Conservation (phyloP, 106 monocot species). For the Apostasia ramifera region DNA sequence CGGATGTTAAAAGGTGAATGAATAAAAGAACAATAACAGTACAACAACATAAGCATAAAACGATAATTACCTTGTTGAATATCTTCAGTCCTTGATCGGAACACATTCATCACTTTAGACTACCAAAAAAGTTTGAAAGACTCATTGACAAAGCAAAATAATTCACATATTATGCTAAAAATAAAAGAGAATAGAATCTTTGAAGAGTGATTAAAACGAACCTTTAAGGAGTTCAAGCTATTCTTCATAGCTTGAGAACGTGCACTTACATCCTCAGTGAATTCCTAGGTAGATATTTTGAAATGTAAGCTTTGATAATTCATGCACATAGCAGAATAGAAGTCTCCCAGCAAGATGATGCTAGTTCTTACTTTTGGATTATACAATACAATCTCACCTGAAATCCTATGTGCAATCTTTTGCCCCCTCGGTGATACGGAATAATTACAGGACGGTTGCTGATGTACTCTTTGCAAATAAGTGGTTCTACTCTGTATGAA, state of each 20-base stretch:
- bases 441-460: conserved; percentile 77
- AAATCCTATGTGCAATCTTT: conserved; percentile 84
- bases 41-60: neutral
- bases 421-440: conserved; percentile 97
- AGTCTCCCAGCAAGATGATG: neutral
- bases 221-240: conserved; percentile 53
- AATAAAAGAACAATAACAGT: neutral
- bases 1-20: neutral
- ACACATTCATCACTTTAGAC: conserved; percentile 62
- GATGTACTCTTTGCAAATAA: conserved; percentile 82
- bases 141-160: neutral
- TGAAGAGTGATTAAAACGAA: conserved; percentile 13
- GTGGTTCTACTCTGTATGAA: conserved; percentile 95
- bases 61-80: conserved; percentile 39
- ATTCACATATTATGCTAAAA: neutral
- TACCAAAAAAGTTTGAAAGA: conserved; percentile 19
- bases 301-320: neutral
- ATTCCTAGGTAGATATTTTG: conserved; percentile 53
- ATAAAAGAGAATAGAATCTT: neutral
- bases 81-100: conserved; percentile 38
- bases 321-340: neutral
- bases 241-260: conserved; percentile 39
- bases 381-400: conserved; percentile 42
- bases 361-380: neutral
- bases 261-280: conserved; percentile 56